Base-by-base conservation (phyloP, 1,284 basidiomycete genomes). In the Cutaneotrichosporon mucoides region DNA sequence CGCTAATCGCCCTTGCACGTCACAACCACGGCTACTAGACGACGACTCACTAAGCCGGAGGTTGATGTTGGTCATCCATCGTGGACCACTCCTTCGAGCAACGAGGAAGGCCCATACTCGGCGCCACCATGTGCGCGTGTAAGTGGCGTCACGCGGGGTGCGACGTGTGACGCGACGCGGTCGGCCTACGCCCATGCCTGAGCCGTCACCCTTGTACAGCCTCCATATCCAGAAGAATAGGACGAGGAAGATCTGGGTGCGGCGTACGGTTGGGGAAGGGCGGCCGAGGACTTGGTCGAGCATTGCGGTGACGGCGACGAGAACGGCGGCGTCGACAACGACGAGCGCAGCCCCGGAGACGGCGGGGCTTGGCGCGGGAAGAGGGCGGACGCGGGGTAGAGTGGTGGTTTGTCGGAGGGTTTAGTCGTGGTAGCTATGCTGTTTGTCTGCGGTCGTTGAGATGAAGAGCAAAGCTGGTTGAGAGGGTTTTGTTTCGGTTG, bases 171-270 rank as follows among this genome's bases (percentile, higher is more conserved):
- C 36, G 7, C 55, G 13, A 9, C 44, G 43, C 36, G 36, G 36
- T n/a, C 51, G 38, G 7, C 16, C 59, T 35, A 40, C 48, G 35
- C 36, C 42, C 57, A 56, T 47, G 12, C 48, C 86, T 86, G 11
- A 80, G 80, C 86, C 82, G 66, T 86, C 86, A 5, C 90, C 89
- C 33, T 83, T 81, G 44, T 84, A 73, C 55, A 97, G 85, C 38
- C 88, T 79, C 85, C 88, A 92, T 56, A 88, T 68, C 90, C 93
- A 96, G 79, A 97, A 95, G 73, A 91, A 73, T 62, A 96, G 83
- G 67, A 95, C 88, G 48, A 95, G 82, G 73, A 92, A 86, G 62
- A 86, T 86, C 79, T 92, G 89, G 7, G 84, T 79, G 38, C 90
- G 83, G 68, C 88, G 88, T 84, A 88, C 88, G 10, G 84, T 83